Evolutionary conservation across 176 grass and related monocot genomes (phyloP), one percentile per base, ranked within the genome.

Genomic region (Urochloa ruziziensis): DNA sequence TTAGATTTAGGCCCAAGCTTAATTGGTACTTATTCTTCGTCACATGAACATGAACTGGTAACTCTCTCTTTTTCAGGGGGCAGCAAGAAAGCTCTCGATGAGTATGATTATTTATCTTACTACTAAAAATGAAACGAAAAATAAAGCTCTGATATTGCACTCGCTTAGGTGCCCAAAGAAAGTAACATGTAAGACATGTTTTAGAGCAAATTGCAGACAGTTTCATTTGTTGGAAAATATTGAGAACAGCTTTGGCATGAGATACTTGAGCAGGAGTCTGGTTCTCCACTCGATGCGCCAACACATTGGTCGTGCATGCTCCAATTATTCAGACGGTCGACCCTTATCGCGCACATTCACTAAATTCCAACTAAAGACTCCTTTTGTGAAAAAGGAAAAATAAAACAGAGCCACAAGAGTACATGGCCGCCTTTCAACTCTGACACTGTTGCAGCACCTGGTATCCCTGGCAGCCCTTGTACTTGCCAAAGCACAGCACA

Each of bases 381-480:
- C 24, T 74, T 27, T 36, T 7, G 21, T 1, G 4, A 65, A 44
- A 15, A 7, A 24, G 3, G 2, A 28, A 36, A 33, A 7, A 52
- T 6, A 24, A 29, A 28, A 67, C 24, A 54, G 59, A 24, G 17
- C 1, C 16, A 54, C 35, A 44, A 16, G 57, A 47, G 71, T 21
- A 36, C 77, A 90, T n/a, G 62, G 21, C 62, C 16, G 82, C 30
- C 61, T 68, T 69, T 75, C 77, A 65, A 15, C 29, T 86, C 88
- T 90, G 83, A 86, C 78, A 86, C 79, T 82, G 73, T 78, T 42
- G 78, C 73, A 86, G 72, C 79, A 86, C 83, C 88, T 83, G 73
- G 62, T 52, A 49, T 56, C 82, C 59, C 81, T 85, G 75, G 52
- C 73, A 24, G 67, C 57, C 15, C 53, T 80, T 80, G 84, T 90